Conservation (phyloP, 768 basidiomycete species). For the Gelatoporia subvermispora region DNA sequence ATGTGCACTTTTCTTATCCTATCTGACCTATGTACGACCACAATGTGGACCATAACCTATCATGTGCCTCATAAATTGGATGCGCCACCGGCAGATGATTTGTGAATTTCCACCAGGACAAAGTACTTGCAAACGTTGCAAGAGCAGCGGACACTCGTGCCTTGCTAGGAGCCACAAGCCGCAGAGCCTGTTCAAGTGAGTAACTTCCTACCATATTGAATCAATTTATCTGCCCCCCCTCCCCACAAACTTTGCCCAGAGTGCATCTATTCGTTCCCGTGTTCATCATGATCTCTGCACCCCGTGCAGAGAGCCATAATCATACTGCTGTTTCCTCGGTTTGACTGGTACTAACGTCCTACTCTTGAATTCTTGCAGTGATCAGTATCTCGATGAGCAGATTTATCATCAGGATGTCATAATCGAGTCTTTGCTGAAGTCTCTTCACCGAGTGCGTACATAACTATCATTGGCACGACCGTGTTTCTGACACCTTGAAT, state of each 20-base stretch:
- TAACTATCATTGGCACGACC: too few species aligned
- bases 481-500: neutral
- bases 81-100: conserved; percentile 62
- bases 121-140: conserved; percentile 74
- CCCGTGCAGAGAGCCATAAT: too few species aligned
- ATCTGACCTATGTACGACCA: too few species aligned
- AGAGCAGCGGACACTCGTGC: conserved; percentile 66
- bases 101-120: conserved; percentile 73
- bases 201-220: too few species aligned
- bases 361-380: conserved; percentile 21
- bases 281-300: too few species aligned
- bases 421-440: conserved; percentile 78
- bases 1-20: too few species aligned
- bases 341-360: conserved; percentile 4
- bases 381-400: conserved; percentile 81
- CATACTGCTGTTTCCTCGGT: too few species aligned
- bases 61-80: too few species aligned
- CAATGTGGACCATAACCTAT: too few species aligned
- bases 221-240: too few species aligned
- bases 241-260: too few species aligned
- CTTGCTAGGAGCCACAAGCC: conserved; percentile 82
- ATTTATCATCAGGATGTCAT: conserved; percentile 85
- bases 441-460: conserved; percentile 65
- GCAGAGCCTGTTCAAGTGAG: conserved; percentile 77
- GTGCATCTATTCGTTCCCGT: too few species aligned